These are phyloP conservation scores for Leishmania amazonensis DNA, from an alignment of 208 protist genomes.

Conservation along the genomic window DNA sequence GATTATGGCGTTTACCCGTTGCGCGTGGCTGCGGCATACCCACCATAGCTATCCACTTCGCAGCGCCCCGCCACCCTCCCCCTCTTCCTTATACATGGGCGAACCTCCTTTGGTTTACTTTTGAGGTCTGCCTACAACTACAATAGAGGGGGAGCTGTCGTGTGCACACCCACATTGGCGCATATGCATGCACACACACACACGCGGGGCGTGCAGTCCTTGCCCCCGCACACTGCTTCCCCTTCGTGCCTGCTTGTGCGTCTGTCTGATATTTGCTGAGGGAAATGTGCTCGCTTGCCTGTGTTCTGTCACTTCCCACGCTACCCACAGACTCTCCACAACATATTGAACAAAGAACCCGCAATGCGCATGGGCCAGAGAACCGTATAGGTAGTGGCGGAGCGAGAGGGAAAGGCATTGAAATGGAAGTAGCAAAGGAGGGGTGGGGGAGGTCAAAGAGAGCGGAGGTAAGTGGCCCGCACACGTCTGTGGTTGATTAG, in stretches of 20 bases:
- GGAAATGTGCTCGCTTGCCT: too few relatives aligned
- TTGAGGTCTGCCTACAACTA: background rate
- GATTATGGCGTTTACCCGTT: constrained; percentile 14
- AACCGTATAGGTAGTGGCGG: background rate
- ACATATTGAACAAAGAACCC: background rate
- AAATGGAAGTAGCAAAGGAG: background rate
- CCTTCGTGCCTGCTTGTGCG: background rate
- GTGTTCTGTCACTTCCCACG: background rate
- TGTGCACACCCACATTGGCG: background rate
- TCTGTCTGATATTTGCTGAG: background rate
- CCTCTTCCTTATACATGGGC: background rate
- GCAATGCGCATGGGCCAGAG: background rate
- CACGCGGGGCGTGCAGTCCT: background rate
- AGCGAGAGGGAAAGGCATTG: background rate
- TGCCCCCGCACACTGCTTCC: background rate
- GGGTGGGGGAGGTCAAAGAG: too few relatives aligned
- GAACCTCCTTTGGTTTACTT: too few relatives aligned
- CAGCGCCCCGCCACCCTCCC: background rate
- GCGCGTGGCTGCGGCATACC: background rate
- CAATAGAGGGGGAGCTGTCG: background rate
- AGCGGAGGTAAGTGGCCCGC: background rate
- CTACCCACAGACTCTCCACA: background rate
- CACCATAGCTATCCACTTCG: background rate
- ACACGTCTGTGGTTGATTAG: background rate
- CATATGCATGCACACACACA: background rate